phyloP scores from a whole-genome alignment of 176 grass and related monocot genomes.

The Aegilops umbellulata region DNA sequence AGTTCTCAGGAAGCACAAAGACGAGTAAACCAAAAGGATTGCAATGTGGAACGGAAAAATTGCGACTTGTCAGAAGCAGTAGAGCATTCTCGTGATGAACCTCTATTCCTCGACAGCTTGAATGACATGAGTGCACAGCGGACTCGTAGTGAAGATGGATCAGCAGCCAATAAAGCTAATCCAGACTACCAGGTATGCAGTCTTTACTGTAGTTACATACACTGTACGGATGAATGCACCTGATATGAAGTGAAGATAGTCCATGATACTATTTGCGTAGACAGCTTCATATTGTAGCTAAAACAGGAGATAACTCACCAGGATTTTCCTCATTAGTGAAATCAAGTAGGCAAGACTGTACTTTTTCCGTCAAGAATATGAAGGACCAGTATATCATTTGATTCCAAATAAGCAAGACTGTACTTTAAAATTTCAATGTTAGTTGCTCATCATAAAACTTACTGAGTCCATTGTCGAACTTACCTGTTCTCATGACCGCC shows the following conservation, averaged over 20 bases:
- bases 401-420: background rate
- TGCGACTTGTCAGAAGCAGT: conserved; percentile 20
- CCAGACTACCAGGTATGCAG: conserved; percentile 45
- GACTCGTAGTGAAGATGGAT: conserved; percentile 22
- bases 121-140: background rate
- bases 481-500: background rate
- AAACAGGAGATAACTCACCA: background rate
- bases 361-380: background rate
- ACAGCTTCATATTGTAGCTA: background rate
- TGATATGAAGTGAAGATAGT: conserved; percentile 9
- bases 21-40: conserved; percentile 34
- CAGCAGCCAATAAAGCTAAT: conserved; percentile 15
- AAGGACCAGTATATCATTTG: background rate
- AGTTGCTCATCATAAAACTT: background rate
- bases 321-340: conserved; percentile 8
- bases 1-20: conserved; percentile 39
- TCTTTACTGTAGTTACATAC: background rate
- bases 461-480: background rate
- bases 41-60: conserved; percentile 24
- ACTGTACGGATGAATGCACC: conserved; percentile 12
- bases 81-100: conserved; percentile 20
- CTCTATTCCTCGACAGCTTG: conserved; percentile 19
- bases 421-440: background rate
- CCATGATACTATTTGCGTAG: background rate
- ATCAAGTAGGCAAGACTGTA: background rate